Conservation (phyloP, 1,284 basidiomycete species). For the Tetrapyrgos nigripes region DNA sequence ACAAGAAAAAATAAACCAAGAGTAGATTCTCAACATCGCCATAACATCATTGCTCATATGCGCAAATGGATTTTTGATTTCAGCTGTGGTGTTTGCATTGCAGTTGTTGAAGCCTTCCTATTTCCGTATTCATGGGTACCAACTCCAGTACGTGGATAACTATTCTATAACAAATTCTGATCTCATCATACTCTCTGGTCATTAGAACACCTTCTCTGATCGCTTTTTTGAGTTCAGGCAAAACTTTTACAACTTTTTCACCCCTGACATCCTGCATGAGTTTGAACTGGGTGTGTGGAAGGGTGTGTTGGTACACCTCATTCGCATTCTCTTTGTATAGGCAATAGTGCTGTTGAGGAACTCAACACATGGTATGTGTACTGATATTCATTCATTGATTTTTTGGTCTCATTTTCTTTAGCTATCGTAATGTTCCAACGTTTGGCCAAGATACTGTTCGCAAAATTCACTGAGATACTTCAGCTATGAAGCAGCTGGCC, state of each 20-base stretch:
- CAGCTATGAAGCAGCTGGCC: constrained; percentile 27
- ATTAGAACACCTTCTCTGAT: constrained; percentile 13
- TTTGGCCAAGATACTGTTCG: constrained; percentile 26
- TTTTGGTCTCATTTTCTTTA: not conserved
- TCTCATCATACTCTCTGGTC: not conserved
- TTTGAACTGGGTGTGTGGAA: constrained; percentile 31
- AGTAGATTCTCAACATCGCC: not conserved
- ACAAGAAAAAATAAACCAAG: not conserved
- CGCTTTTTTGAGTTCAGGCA: constrained; percentile 1
- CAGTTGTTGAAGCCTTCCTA: constrained; percentile 7
- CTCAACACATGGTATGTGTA: constrained; percentile 18
- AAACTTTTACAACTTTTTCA: constrained; percentile 16
- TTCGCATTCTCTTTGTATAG: constrained; percentile 23
- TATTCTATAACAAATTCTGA: no score
- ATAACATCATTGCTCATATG: not conserved
- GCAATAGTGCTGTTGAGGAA: constrained; percentile 10
- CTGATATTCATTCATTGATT: constrained; percentile 3
- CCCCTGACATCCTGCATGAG: constrained; percentile 22
- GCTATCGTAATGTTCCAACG: constrained; percentile 15
- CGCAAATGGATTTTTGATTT: constrained; percentile 3
- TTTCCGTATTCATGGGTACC: not conserved
- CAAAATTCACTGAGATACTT: constrained; percentile 21
- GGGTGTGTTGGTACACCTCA: constrained; percentile 26
- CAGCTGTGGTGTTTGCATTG: not conserved
- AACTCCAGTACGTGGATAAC: constrained; percentile 2